A percentile compares a stretch with the other conserved stretches of the same genome.
Evolutionary conservation across 78 protist species (phyloP).

Genomic region (Acrasis kona): DNA sequence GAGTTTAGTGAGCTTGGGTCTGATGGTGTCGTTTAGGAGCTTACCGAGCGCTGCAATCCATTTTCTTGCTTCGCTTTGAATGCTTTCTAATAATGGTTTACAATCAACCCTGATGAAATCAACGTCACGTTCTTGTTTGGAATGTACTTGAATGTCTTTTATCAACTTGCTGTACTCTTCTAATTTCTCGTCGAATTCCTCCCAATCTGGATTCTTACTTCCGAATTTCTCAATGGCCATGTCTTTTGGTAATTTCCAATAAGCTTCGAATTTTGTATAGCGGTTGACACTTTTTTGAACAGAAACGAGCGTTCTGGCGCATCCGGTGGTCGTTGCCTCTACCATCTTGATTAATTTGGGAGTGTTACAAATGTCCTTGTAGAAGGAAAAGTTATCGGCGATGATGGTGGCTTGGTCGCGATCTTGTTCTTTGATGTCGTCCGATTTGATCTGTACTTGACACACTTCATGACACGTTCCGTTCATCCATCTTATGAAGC

Average conservation of each 20-base stretch:
- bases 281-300: constrained; percentile 5
- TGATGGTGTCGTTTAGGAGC: not conserved
- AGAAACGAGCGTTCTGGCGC: not conserved
- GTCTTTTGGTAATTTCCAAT: constrained; percentile 31
- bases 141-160: not conserved
- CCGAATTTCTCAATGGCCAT: constrained; percentile 20
- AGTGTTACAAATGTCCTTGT: constrained; percentile 22
- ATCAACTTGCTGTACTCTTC: constrained; percentile 8
- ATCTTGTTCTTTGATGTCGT: constrained; percentile 25
- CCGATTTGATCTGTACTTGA: constrained; percentile 11
- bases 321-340: not conserved
- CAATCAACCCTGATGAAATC: constrained; percentile 35
- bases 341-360: not conserved
- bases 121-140: constrained; percentile 5
- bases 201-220: constrained; percentile 1
- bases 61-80: constrained; percentile 8
- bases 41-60: constrained; percentile 36
- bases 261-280: not conserved
- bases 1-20: not conserved
- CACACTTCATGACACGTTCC: constrained; percentile 61
- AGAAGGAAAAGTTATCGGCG: constrained; percentile 33
- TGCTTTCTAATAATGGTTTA: constrained; percentile 13
- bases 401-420: too few species aligned
- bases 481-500: constrained; percentile 67
- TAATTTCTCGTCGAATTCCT: constrained; percentile 28